Percentiles rank a stretch among this genome's conserved stretches.
Evolutionary conservation across 306 rosid genomes (phyloP).

Genomic region (Ochetophila trinervis): DNA sequence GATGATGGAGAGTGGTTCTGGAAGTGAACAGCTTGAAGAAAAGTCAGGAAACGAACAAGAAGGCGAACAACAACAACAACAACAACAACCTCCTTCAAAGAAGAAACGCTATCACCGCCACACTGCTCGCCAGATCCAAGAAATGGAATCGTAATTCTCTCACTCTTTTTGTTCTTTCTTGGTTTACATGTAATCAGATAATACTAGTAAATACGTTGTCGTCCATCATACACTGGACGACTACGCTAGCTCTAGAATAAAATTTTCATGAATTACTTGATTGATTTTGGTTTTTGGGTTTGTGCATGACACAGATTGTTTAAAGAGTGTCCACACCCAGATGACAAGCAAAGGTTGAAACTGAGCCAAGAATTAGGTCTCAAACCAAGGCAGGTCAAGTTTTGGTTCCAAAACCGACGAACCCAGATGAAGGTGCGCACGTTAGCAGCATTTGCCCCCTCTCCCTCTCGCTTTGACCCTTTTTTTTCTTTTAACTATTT

Average conservation of each 20-base stretch:
- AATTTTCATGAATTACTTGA: neutral
- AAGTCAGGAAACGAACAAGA: slow-evolving; percentile 76
- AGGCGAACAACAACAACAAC: slow-evolving; percentile 29
- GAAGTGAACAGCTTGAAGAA: slow-evolving; percentile 74
- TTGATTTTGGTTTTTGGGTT: neutral
- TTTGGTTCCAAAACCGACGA: slow-evolving; percentile 97
- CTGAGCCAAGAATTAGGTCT: slow-evolving; percentile 79
- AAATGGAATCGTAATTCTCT: slow-evolving; percentile 76
- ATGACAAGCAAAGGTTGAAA: slow-evolving; percentile 84
- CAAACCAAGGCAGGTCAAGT: slow-evolving; percentile 94
- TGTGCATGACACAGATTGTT: slow-evolving; percentile 60
- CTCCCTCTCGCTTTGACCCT: neutral
- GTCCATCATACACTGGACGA: no score
- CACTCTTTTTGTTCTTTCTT: neutral
- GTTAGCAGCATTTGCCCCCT: neutral
- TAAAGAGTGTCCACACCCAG: slow-evolving; percentile 98
- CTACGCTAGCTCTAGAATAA: neutral
- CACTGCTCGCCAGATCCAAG: slow-evolving; percentile 98
- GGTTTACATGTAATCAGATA: no score
- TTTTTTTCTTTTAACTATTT: neutral
- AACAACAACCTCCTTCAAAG: no score
- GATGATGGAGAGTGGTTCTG: slow-evolving; percentile 77
- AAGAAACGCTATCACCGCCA: slow-evolving; percentile 93
- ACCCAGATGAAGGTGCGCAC: slow-evolving; percentile 83
- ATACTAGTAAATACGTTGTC: no score